Base-by-base conservation (phyloP, 257 asterid genomes). In the Ehretia macrophylla region DNA sequence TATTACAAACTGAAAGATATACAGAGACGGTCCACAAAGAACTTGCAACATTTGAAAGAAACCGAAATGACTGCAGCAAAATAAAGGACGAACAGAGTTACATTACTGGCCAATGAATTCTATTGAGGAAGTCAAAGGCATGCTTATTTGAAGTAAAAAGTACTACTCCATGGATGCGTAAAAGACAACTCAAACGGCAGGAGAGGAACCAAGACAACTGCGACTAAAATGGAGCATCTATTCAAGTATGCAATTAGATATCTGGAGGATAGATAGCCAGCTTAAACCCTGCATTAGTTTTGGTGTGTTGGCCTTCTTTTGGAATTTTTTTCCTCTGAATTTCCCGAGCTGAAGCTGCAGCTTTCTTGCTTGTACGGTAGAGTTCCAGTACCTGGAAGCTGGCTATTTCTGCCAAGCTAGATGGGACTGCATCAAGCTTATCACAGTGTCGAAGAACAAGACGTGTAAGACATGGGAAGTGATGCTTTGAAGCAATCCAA, bases 341-440 rank as follows among this genome's bases (percentile, higher is more conserved):
- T n/a, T n/a, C n/a, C n/a, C n/a, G n/a, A n/a, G 79, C 79, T 40
- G 75, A 72, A 13, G 38, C 32, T 21, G 59, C 72, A 10, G 74
- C 75, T 0, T 2, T 17, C 20, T 14, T 44, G 16, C 8, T 42
- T 42, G 60, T 32, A 16, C 75, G 61, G 23, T 69, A 47, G 18
- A 66, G 76, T 32, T 27, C 55, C 62, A 66, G 76, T 49, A 54
- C 44, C 60, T 64, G 60, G 39, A 79, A 66, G 53, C 71, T 76
- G 44, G 70, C 54, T 60, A 67, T 64, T 13, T 73, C 72, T 0
- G 70, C 65, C 4, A 79, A 62, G 49, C 56, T 67, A 5, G 20
- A 8, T 8, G 82, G 82, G 14, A 79, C 62, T 35, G 19, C 8
- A 45, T 57, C 32, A 14, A 58, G 64, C 17, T 39, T 11, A n/a